These are phyloP conservation scores for Naganishia randhawae DNA, from an alignment of 768 basidiomycete species.

Conservation along the genomic window DNA sequence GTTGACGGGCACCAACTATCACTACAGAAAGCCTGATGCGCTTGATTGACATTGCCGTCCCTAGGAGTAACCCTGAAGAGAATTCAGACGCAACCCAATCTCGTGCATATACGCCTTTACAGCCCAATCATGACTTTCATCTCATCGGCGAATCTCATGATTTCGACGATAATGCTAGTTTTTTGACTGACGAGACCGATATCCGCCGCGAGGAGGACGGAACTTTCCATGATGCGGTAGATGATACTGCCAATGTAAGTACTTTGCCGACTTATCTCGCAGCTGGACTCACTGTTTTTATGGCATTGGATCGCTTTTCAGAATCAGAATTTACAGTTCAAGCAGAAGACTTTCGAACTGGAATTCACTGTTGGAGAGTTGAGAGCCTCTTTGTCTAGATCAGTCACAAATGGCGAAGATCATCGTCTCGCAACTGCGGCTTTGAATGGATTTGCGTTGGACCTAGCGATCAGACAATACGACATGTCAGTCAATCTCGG, in stretches of 20 bases:
- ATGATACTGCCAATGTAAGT: conserved; percentile 60
- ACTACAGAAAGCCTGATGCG: conserved; percentile 85
- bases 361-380: conserved; percentile 81
- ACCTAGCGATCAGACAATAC: conserved; percentile 70
- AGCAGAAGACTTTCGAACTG: conserved; percentile 71
- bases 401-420: conserved; percentile 62
- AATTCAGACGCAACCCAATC: conserved; percentile 18
- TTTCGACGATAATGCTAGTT: conserved; percentile 55
- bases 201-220: conserved; percentile 34
- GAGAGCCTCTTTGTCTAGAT: conserved; percentile 72
- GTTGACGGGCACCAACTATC: conserved; percentile 41
- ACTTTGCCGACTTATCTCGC: not conserved
- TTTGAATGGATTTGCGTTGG: conserved; percentile 72
- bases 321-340: conserved; percentile 53
- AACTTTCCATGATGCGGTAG: conserved; percentile 68
- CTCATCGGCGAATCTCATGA: conserved; percentile 40
- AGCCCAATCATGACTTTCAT: conserved; percentile 21
- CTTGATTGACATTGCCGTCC: conserved; percentile 83
- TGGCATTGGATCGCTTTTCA: conserved; percentile 36
- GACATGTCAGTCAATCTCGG: conserved; percentile 82
- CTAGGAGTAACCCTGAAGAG: conserved; percentile 63
- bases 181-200: conserved; percentile 40
- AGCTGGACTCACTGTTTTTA: conserved; percentile 32
- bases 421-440: conserved; percentile 71
- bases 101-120: conserved; percentile 22